Evolutionary conservation across 768 basidiomycete species (phyloP).

Genomic region (Termitomyces sp.): DNA sequence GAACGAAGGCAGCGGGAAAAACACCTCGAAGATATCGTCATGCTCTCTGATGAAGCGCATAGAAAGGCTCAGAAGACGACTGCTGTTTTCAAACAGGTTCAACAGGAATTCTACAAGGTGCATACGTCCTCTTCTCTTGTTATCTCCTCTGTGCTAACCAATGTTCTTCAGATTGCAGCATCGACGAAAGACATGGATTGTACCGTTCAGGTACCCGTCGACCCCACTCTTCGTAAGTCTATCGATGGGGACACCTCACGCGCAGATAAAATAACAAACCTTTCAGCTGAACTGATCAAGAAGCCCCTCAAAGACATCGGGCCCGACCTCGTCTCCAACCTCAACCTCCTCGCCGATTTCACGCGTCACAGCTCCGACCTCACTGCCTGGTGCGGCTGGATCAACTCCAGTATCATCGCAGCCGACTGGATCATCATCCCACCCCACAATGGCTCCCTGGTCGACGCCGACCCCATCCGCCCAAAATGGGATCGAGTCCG

Average conservation of each 20-base stretch:
- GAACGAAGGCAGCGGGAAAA: too few relatives aligned
- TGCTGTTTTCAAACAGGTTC: slow-evolving; percentile 26
- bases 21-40: slow-evolving; percentile 16
- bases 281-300: slow-evolving; percentile 25
- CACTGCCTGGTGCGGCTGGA: slow-evolving; percentile 29
- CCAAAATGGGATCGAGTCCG: slow-evolving; percentile 11
- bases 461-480: slow-evolving; percentile 3
- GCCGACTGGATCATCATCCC: slow-evolving; percentile 9
- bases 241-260: background rate
- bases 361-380: slow-evolving; percentile 22
- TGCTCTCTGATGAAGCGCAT: slow-evolving; percentile 24
- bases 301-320: slow-evolving; percentile 35
- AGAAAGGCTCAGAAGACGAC: slow-evolving; percentile 23
- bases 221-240: slow-evolving; percentile 29
- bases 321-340: slow-evolving; percentile 33
- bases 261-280: background rate
- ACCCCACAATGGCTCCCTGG: background rate
- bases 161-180: slow-evolving; percentile 31
- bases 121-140: background rate
- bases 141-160: background rate
- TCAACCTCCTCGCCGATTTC: slow-evolving; percentile 31
- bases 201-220: slow-evolving; percentile 31
- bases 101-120: slow-evolving; percentile 37
- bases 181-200: slow-evolving; percentile 30
- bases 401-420: slow-evolving; percentile 16